Evolutionary conservation across 768 basidiomycete genomes (phyloP).

Genomic region (Rhodotorula kratochvilovae): DNA sequence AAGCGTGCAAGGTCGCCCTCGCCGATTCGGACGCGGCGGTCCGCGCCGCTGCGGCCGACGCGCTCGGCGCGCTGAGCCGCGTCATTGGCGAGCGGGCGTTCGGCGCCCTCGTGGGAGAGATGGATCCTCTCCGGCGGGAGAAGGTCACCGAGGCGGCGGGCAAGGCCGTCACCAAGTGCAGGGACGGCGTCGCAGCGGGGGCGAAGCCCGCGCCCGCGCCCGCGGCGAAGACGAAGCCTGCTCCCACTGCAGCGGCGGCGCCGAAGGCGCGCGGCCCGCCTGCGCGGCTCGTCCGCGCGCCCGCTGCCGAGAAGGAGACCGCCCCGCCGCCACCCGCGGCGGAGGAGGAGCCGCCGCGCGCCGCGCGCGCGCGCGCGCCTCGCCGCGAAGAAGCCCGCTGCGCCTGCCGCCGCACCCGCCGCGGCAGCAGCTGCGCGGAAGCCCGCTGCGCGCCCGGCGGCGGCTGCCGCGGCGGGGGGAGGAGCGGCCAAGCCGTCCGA

Average conservation of each 20-base stretch:
- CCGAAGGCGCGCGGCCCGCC: conserved; percentile 1
- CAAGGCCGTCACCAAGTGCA: conserved; percentile 86
- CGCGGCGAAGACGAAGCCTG: conserved; percentile 48
- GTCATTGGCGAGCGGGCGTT: conserved; percentile 91
- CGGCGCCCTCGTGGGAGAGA: conserved; percentile 74
- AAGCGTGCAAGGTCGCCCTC: conserved; percentile 66
- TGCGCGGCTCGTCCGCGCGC: not conserved
- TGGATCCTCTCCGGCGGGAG: conserved; percentile 78
- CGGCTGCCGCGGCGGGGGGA: conserved; percentile 20
- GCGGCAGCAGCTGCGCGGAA: conserved; percentile 29
- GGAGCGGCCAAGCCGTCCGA: conserved; percentile 57
- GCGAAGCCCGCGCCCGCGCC: conserved; percentile 13
- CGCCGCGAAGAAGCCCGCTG: not conserved
- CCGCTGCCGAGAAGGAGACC: conserved; percentile 3
- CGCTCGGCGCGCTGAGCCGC: conserved; percentile 87
- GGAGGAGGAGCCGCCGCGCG: conserved; percentile 1
- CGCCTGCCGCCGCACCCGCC: conserved; percentile 45
- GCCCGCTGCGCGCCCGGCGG: conserved; percentile 31
- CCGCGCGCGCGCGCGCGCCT: not conserved
- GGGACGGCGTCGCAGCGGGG: conserved; percentile 48
- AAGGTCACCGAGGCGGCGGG: conserved; percentile 94
- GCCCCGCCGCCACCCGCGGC: not conserved
- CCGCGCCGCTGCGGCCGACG: conserved; percentile 79
- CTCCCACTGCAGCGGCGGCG: conserved; percentile 46
- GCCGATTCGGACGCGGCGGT: conserved; percentile 88